Evolutionary conservation across 768 basidiomycete genomes (phyloP), one percentile per base, ranked within the genome.

Genomic region (Calocera cornea): DNA sequence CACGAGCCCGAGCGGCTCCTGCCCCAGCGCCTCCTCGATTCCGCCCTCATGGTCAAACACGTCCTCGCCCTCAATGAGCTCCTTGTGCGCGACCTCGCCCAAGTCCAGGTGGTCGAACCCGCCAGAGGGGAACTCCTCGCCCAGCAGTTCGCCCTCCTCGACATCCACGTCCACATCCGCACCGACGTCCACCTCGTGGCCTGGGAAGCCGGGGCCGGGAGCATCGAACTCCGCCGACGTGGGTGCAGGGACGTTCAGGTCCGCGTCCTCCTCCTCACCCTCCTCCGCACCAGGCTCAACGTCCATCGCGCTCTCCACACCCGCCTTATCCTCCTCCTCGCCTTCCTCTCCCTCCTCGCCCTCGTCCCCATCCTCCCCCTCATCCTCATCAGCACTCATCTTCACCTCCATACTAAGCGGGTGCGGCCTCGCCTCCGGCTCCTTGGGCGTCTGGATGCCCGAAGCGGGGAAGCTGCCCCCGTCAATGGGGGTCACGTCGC

Each of bases 11-110:
- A 60, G 22, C 54, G 54, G 54, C 22, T 60, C 27, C 31, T 60
- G 54, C 31, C 54, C 54, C 31, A 33, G 22, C 54, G 54, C 54
- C 54, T 60, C 54, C 54, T 60, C 54, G 27, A 60, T 60, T 27
- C 54, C 54, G 2, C 54, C 54, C 31, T 14, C 54, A 33, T 60
- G 54, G 54, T 60, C 31, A 33, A 60, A 27, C 27, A 60, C 54
- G 14, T 60, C 54, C 54, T 60, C 54, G 31, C 54, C 54, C 54
- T 60, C 54, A 10, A 60, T 60, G 14, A 60, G 31, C 31, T 16
- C 54, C 54, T 29, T 33, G 16, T 60, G 14, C 54, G 54, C 54
- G 22, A 60, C 22, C 31, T 60, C 14, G 27, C 22, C 54, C 11
- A 60, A 27, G 14, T 12, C 14, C 54, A 60, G 14, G 31, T 27